Percentiles rank a stretch among this genome's conserved stretches.
Conservation (phyloP, 805 yeast genomes). For the Saccharomycopsis sp. region DNA sequence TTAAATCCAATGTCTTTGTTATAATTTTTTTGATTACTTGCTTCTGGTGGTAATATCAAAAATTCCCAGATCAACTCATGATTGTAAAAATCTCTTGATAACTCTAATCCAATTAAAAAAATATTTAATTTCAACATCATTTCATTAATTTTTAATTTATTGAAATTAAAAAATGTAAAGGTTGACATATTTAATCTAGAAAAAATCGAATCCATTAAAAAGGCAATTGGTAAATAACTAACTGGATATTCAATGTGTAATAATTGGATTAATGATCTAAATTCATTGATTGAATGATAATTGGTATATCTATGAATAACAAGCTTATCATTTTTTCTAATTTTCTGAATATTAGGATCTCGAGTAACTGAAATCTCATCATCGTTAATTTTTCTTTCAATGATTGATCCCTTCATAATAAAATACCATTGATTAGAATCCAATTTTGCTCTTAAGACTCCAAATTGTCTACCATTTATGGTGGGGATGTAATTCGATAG, state of each 20-base stretch:
- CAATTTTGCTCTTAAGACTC: conserved; percentile 27
- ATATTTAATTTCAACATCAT: conserved; percentile 38
- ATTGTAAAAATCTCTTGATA: conserved; percentile 25
- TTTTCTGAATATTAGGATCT: neutral
- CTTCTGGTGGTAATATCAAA: conserved; percentile 24
- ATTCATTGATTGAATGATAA: conserved; percentile 25
- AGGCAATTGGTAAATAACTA: conserved; percentile 24
- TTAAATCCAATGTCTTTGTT: too few species aligned
- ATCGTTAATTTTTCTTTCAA: conserved; percentile 5
- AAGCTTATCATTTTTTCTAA: neutral
- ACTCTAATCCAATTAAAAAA: conserved; percentile 32
- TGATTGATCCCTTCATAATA: conserved; percentile 20
- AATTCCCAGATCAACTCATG: conserved; percentile 36
- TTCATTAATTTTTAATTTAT: conserved; percentile 38
- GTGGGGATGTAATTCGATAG: conserved; percentile 19
- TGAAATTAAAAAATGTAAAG: conserved; percentile 26
- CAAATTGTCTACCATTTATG: conserved; percentile 22
- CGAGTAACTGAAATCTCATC: too few species aligned
- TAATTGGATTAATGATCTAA: conserved; percentile 26
- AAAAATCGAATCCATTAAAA: conserved; percentile 18
- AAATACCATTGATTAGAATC: conserved; percentile 24
- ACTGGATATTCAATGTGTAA: conserved; percentile 29
- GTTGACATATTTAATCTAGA: conserved; percentile 21
- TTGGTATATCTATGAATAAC: conserved; percentile 16
- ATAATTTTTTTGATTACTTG: neutral